A percentile compares a stretch with the other conserved stretches of the same genome.
Evolutionary conservation across 75 land plant species (phyloP).

Genomic region (Azolla pinnata): DNA sequence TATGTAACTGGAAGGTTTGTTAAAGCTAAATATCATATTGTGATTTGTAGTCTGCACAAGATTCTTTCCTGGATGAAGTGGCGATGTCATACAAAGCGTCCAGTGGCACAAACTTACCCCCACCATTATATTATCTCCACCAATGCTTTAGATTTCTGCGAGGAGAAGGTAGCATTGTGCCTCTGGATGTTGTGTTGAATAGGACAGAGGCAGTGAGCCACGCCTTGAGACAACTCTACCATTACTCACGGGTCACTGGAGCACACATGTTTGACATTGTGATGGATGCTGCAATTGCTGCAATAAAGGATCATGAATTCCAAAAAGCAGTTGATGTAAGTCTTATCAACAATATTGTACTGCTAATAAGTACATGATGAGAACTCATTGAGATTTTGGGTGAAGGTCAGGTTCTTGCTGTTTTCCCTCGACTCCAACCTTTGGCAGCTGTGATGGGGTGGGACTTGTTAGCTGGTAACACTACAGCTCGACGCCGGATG

Average conservation of each 20-base stretch:
- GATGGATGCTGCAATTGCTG: constrained; percentile 63
- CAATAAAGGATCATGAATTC: constrained; percentile 50
- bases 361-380: neutral
- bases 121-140: constrained; percentile 55
- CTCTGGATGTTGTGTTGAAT: constrained; percentile 12
- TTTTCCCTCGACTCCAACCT: constrained; percentile 83
- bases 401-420: constrained; percentile 55
- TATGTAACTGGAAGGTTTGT: neutral
- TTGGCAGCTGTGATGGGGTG: constrained; percentile 92
- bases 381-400: neutral
- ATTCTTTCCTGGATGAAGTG: constrained; percentile 59
- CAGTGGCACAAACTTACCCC: constrained; percentile 34
- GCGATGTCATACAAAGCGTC: constrained; percentile 31
- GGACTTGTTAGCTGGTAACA: constrained; percentile 86
- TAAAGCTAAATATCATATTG: neutral
- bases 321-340: constrained; percentile 82
- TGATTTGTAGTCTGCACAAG: constrained; percentile 50
- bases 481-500: constrained; percentile 48
- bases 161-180: constrained; percentile 5
- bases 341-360: neutral
- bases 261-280: constrained; percentile 68
- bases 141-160: constrained; percentile 29
- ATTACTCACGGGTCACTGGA: constrained; percentile 77
- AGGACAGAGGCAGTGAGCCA: constrained; percentile 20
- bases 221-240: constrained; percentile 73